These are phyloP conservation scores for Pythium insidiosum DNA, from an alignment of 352 stramenopile species.

Conservation along the genomic window DNA sequence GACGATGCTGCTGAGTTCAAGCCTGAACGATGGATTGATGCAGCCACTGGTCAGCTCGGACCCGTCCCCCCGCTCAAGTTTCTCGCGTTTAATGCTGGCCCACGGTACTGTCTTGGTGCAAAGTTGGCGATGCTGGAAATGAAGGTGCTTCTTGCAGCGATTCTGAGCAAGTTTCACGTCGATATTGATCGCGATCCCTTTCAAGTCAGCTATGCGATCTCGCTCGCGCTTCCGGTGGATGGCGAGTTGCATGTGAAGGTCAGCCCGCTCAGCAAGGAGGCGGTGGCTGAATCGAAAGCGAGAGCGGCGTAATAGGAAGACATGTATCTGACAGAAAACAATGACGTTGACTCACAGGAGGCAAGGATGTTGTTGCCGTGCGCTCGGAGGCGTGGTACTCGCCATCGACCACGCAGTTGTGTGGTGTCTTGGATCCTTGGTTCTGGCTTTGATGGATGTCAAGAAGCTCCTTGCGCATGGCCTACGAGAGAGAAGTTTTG, in stretches of 20 bases:
- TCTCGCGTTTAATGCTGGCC: constrained; percentile 51
- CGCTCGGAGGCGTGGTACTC: too few relatives aligned
- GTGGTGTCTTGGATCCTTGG: too few relatives aligned
- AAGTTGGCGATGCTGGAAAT: constrained; percentile 57
- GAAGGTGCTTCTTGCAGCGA: constrained; percentile 45
- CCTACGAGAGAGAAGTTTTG: too few relatives aligned
- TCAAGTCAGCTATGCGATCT: constrained; percentile 29
- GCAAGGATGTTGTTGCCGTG: too few relatives aligned
- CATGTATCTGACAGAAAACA: too few relatives aligned
- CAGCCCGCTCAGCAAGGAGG: not conserved
- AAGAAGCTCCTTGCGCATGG: too few relatives aligned
- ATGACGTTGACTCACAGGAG: too few relatives aligned
- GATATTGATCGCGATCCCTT: constrained; percentile 29
- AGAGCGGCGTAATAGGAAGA: too few relatives aligned
- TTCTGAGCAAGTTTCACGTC: constrained; percentile 47
- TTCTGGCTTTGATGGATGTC: too few relatives aligned
- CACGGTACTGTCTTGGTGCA: constrained; percentile 59
- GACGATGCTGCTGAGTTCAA: constrained; percentile 50
- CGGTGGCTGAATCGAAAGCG: too few relatives aligned
- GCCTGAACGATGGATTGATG: constrained; percentile 62
- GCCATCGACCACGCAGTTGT: too few relatives aligned
- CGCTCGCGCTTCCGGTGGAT: constrained; percentile 38
- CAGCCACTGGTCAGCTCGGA: constrained; percentile 23
- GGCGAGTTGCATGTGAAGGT: constrained; percentile 11
- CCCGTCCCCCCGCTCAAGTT: constrained; percentile 57